A percentile compares a stretch with the other conserved stretches of the same genome.
These are phyloP conservation scores for Diaporthe citriasiana DNA, from an alignment of 2,329 filamentous ascomycete genomes.

Conservation along the genomic window DNA sequence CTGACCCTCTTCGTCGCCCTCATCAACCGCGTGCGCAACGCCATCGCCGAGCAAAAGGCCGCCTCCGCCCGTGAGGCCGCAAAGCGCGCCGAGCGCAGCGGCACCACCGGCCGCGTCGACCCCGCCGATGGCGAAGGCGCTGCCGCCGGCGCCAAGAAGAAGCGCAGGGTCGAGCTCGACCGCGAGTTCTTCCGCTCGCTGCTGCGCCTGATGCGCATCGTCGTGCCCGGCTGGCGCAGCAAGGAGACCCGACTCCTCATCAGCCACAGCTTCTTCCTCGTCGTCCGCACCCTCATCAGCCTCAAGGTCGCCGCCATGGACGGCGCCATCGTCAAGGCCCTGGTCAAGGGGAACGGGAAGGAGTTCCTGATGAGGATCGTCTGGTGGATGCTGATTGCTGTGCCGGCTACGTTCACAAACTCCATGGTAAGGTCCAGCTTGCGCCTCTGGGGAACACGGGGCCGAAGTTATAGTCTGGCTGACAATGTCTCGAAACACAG, in stretches of 20 bases:
- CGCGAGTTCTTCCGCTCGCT: slow-evolving; percentile 84
- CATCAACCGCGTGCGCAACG: slow-evolving; percentile 89
- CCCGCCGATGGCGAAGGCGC: slow-evolving; percentile 50
- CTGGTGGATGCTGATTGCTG: slow-evolving; percentile 98
- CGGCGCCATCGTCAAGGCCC: slow-evolving; percentile 89
- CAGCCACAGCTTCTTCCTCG: slow-evolving; percentile 93
- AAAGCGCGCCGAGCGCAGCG: slow-evolving; percentile 63
- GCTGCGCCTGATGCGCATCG: slow-evolving; percentile 83
- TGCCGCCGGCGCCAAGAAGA: slow-evolving; percentile 57
- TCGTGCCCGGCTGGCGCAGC: slow-evolving; percentile 90
- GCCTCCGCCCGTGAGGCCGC: slow-evolving; percentile 79
- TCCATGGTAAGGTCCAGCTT: slow-evolving; percentile 81
- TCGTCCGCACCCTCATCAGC: slow-evolving; percentile 91
- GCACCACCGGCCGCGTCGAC: slow-evolving; percentile 58
- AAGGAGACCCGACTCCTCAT: slow-evolving; percentile 88
- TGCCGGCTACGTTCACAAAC: slow-evolving; percentile 98
- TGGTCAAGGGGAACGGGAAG: slow-evolving; percentile 91
- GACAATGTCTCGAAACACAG: slow-evolving; percentile 58
- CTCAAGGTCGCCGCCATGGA: slow-evolving; percentile 97
- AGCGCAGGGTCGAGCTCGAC: slow-evolving; percentile 92
- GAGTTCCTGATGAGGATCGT: slow-evolving; percentile 90
- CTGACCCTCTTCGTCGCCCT: slow-evolving; percentile 85
- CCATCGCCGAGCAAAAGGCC: slow-evolving; percentile 92
- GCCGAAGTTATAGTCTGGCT: neutral
- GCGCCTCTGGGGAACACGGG: neutral